A percentile compares a stretch with the other conserved stretches of the same genome.
These are phyloP conservation scores for Amniculicola lignicola DNA, from an alignment of 495 filamentous ascomycete genomes.

Conservation along the genomic window DNA sequence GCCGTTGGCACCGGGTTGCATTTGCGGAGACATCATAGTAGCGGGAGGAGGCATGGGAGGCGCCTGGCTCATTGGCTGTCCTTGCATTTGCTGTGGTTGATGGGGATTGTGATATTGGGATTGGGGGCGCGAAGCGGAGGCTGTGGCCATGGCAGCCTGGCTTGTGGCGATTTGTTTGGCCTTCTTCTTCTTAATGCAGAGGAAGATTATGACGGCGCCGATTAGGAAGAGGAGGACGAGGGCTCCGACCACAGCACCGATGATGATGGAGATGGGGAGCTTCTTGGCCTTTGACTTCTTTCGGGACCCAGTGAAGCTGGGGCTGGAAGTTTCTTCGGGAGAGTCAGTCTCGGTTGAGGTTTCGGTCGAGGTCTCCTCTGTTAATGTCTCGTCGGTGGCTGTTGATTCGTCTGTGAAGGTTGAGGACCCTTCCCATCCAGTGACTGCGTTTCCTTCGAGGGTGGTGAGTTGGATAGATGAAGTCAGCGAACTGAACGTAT, in stretches of 20 bases:
- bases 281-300: conserved; percentile 9
- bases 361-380: not conserved
- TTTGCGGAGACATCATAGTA: not conserved
- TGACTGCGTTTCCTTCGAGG: conserved; percentile 16
- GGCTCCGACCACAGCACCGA: conserved; percentile 14
- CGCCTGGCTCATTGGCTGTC: conserved; percentile 1
- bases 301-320: too few relatives aligned
- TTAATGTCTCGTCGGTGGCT: too few relatives aligned
- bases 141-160: conserved; percentile 13
- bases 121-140: conserved; percentile 19
- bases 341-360: not conserved
- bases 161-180: conserved; percentile 16
- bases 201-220: conserved; percentile 17
- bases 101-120: conserved; percentile 6
- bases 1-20: not conserved
- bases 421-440: conserved; percentile 8
- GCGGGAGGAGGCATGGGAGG: conserved; percentile 8
- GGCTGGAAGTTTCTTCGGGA: not conserved
- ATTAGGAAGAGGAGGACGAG: conserved; percentile 17
- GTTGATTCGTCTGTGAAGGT: too few relatives aligned
- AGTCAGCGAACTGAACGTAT: not conserved
- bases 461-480: conserved; percentile 14
- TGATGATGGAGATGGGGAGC: conserved; percentile 14
- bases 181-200: conserved; percentile 27
- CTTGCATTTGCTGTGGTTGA: conserved; percentile 5